Percentiles rank a stretch among this genome's conserved stretches.
Evolutionary conservation across 768 basidiomycete genomes (phyloP).

Genomic region (Psilocybe cyanescens): DNA sequence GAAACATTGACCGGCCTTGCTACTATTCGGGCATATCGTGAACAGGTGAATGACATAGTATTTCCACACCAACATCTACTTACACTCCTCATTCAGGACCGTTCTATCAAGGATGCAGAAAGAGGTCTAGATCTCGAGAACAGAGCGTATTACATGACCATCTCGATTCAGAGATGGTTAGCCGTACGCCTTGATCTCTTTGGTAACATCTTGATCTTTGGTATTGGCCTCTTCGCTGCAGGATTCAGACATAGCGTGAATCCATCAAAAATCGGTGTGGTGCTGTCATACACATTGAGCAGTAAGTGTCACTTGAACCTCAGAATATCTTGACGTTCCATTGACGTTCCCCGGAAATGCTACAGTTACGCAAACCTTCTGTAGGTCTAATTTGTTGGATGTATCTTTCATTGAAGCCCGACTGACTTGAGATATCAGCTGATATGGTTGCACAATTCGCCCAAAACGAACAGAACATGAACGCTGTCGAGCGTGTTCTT

Average conservation of each 20-base stretch:
- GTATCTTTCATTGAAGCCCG: background rate
- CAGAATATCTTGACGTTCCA: too few species aligned
- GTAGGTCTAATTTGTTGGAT: constrained; percentile 29
- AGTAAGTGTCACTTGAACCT: constrained; percentile 35
- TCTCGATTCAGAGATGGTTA: constrained; percentile 71
- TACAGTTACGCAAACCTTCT: constrained; percentile 50
- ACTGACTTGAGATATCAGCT: constrained; percentile 34
- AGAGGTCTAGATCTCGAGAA: constrained; percentile 61
- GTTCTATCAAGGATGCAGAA: constrained; percentile 57
- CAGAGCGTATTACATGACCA: constrained; percentile 66
- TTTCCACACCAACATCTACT: background rate
- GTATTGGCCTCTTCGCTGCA: constrained; percentile 74
- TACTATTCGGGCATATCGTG: constrained; percentile 64
- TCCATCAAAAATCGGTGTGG: constrained; percentile 61
- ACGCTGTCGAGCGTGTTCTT: constrained; percentile 70
- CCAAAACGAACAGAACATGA: constrained; percentile 72
- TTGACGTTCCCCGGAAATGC: too few species aligned
- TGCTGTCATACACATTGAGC: constrained; percentile 51
- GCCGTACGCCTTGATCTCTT: constrained; percentile 67
- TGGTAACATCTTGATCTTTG: constrained; percentile 70
- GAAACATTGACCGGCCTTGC: constrained; percentile 68
- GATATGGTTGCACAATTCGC: constrained; percentile 62
- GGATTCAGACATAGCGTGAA: constrained; percentile 60
- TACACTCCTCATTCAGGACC: constrained; percentile 33
- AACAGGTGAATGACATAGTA: constrained; percentile 41